Evolutionary conservation across 2,329 filamentous ascomycete genomes (phyloP).

Genomic region (Penicillium sp.): DNA sequence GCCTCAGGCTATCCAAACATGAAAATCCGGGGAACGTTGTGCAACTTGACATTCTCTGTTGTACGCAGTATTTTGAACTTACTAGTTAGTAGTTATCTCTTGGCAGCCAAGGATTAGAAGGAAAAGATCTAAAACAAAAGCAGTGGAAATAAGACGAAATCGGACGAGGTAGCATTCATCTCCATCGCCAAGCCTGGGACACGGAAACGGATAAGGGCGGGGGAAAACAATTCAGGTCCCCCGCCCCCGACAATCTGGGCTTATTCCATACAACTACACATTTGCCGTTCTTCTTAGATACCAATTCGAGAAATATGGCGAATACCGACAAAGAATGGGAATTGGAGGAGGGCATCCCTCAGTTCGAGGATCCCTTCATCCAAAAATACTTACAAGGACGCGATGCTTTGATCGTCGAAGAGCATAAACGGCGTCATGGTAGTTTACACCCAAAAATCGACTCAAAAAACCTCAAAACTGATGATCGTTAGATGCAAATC

Average conservation of each 20-base stretch:
- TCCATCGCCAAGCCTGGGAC: no score
- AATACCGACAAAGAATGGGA: conserved; percentile 30
- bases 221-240: not conserved
- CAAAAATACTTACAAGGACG: conserved; percentile 76
- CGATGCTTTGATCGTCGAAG: conserved; percentile 70
- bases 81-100: no score
- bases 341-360: conserved; percentile 45
- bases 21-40: no score
- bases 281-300: not conserved
- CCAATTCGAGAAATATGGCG: conserved; percentile 13
- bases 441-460: conserved; percentile 19
- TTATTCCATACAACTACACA: not conserved
- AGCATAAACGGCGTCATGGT: conserved; percentile 80
- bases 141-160: not conserved
- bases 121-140: no score
- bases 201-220: conserved; percentile 7
- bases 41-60: no score
- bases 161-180: conserved; percentile 7
- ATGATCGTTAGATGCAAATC: conserved; percentile 27
- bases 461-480: not conserved
- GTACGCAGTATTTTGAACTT: no score
- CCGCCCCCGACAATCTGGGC: not conserved
- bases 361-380: conserved; percentile 67
- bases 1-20: no score
- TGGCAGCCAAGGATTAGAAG: no score